Conservation (phyloP, 1,284 basidiomycete genomes). For the Marasmius fiardii region DNA sequence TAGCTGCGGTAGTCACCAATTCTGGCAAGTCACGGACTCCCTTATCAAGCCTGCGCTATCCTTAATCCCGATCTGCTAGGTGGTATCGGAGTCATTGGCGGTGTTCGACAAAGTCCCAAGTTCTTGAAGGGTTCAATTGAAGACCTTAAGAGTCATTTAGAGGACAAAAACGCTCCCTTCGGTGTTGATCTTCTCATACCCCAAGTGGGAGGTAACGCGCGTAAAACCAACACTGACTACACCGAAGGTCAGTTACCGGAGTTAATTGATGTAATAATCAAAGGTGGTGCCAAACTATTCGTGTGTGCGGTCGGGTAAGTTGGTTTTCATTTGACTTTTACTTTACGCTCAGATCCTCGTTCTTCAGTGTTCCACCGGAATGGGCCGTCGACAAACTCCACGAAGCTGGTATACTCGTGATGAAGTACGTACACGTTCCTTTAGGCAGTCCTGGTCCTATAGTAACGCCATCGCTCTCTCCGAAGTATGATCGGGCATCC, state of each 20-base stretch:
- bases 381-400: constrained; percentile 81
- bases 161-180: constrained; percentile 76
- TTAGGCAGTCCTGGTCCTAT: neutral
- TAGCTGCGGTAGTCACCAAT: constrained; percentile 80
- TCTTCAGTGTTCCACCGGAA: constrained; percentile 71
- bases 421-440: constrained; percentile 64
- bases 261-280: constrained; percentile 78
- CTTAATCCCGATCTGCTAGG: constrained; percentile 28
- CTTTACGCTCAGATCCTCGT: neutral
- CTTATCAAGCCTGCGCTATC: neutral
- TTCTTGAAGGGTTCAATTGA: constrained; percentile 60
- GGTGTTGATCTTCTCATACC: constrained; percentile 82
- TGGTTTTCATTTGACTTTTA: neutral
- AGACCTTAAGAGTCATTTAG: constrained; percentile 67
- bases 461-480: constrained; percentile 9
- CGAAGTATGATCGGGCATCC: constrained; percentile 84
- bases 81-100: constrained; percentile 85
- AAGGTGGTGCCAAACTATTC: constrained; percentile 72
- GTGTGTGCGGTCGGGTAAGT: constrained; percentile 67
- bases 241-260: constrained; percentile 73
- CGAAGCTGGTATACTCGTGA: constrained; percentile 73
- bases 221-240: constrained; percentile 84
- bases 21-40: constrained; percentile 37
- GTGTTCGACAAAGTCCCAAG: constrained; percentile 68
- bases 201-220: constrained; percentile 72